Base-by-base conservation (phyloP, 164 flowering plant species). In the Chloranthus sessilifolius region DNA sequence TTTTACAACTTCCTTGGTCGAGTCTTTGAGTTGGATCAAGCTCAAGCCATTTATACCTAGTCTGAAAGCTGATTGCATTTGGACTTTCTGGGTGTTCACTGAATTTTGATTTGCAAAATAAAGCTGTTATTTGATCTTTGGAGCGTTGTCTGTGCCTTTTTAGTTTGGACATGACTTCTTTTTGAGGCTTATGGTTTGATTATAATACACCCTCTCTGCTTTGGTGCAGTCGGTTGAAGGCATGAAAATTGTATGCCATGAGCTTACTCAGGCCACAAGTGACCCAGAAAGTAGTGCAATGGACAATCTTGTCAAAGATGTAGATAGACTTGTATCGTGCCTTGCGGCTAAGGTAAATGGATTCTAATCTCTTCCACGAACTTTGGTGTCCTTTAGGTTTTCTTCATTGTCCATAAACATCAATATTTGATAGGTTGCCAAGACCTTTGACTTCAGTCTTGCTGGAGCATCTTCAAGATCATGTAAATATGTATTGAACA, bases 161-260 rank as follows among this genome's bases (percentile, higher is more conserved):
- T n/a, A n/a, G n/a, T n/a, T n/a, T n/a, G n/a, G n/a, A n/a, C n/a
- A n/a, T n/a, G n/a, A 3, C 24, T 26, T 45, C 27, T 2, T 45
- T 10, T 24, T 44, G 8, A 22, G 24, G 47, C 1, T 43, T 1
- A 19, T 43, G 4, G 8, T 19, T 7, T 19, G 9, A 7, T 2
- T 12, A 22, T 1, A 19, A 33, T 17, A n/a, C 22, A 41, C 44
- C 7, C 1, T 19, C 23, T 22, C 23, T 23, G 10, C 30, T 25
- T 19, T 26, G 23, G 33, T 43, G 61, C 83, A 92, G 99, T 79
- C 99, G 65, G 97, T 94, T 56, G 96, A 89, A 74, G 99, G 97
- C 55, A 94, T 94, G 99, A 94, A 94, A 68, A 78, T 86, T 65
- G 85, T 94, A 30, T 89, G 99, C 67, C 92, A 89, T 77, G 96